A percentile compares a stretch with the other conserved stretches of the same genome.
Evolutionary conservation across 2,329 filamentous ascomycete genomes (phyloP).

Genomic region (Coniochaeta hoffmannii): DNA sequence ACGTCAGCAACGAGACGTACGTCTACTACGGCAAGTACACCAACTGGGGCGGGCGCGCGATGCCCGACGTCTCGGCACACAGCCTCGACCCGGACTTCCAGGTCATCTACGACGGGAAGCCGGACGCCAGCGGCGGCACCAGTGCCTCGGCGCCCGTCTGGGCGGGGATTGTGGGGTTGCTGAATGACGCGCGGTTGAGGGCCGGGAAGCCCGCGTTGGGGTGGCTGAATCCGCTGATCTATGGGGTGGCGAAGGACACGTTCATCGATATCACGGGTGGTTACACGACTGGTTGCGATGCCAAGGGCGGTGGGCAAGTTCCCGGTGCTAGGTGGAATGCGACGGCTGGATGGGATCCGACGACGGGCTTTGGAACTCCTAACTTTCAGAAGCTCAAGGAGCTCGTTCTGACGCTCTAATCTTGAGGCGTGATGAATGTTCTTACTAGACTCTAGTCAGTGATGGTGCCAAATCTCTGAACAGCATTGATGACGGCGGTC

Average conservation of each 20-base stretch:
- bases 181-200: slow-evolving; percentile 56
- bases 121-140: slow-evolving; percentile 23
- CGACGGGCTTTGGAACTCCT: slow-evolving; percentile 38
- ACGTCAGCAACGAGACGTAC: slow-evolving; percentile 25
- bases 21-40: slow-evolving; percentile 41
- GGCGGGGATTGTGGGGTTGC: slow-evolving; percentile 53
- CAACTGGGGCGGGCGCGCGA: slow-evolving; percentile 16
- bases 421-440: slow-evolving; percentile 13
- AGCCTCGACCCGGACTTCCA: slow-evolving; percentile 17
- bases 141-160: slow-evolving; percentile 55
- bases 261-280: slow-evolving; percentile 30
- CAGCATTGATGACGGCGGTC: too few relatives aligned
- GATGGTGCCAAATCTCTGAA: too few relatives aligned
- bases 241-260: slow-evolving; percentile 16
- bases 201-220: slow-evolving; percentile 46
- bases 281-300: slow-evolving; percentile 24
- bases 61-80: slow-evolving; percentile 20
- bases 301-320: slow-evolving; percentile 18
- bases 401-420: slow-evolving; percentile 3
- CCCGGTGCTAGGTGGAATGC: slow-evolving; percentile 32
- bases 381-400: slow-evolving; percentile 27
- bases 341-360: slow-evolving; percentile 35
- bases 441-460: too few relatives aligned
- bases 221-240: slow-evolving; percentile 54
- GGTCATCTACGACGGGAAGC: slow-evolving; percentile 22